These are phyloP conservation scores for Arabis alpina DNA, from an alignment of 345 rosid genomes.

Conservation along the genomic window DNA sequence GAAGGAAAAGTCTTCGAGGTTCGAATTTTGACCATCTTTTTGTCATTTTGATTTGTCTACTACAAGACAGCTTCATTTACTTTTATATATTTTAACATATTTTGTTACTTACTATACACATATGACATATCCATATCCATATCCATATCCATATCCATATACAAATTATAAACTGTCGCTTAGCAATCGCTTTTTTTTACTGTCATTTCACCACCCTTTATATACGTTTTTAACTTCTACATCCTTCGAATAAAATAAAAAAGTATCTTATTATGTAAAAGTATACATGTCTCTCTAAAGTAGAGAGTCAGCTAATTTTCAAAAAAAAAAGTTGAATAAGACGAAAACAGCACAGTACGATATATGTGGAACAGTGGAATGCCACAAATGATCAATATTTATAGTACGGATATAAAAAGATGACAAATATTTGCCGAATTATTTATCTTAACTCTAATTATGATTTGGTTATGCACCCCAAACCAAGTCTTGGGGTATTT, in stretches of 20 bases:
- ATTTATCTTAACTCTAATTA: neutral
- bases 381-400: constrained; percentile 7
- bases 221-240: neutral
- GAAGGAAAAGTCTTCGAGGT: constrained; percentile 58
- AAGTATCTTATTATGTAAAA: neutral
- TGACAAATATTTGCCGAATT: neutral
- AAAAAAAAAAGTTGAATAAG: constrained; percentile 1
- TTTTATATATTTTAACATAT: neutral
- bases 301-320: constrained; percentile 14
- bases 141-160: neutral
- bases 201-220: constrained; percentile 46
- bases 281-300: constrained; percentile 33
- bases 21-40: constrained; percentile 70
- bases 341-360: constrained; percentile 14
- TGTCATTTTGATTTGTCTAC: constrained; percentile 38
- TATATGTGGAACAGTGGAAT: neutral
- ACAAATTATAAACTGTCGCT: neutral
- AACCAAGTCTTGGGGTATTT: neutral
- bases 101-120: neutral
- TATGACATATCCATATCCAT: neutral
- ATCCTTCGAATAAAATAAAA: constrained; percentile 1
- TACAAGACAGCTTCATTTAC: constrained; percentile 15
- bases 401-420: neutral
- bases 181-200: constrained; percentile 35
- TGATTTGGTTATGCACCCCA: neutral